Conservation (phyloP, 108 stramenopile species). For the Bacterosira constricta region DNA sequence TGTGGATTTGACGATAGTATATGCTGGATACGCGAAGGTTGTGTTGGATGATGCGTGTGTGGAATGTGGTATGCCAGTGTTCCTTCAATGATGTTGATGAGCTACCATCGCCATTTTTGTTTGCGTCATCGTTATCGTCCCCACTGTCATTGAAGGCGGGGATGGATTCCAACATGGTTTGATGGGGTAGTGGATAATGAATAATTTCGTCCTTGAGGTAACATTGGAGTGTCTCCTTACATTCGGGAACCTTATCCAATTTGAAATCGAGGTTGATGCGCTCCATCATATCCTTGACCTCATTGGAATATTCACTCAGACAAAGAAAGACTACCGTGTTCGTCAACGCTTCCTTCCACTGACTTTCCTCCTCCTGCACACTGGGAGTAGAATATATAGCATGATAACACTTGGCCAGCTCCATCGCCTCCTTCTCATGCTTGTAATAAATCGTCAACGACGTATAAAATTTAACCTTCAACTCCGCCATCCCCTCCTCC, state of each 20-base stretch:
- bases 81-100: slow-evolving; percentile 23
- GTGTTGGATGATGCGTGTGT: slow-evolving; percentile 95
- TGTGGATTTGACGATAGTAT: slow-evolving; percentile 93
- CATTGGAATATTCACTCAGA: slow-evolving; percentile 80
- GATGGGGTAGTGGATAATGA: slow-evolving; percentile 81
- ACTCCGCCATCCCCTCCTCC: slow-evolving; percentile 90
- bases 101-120: background rate
- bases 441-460: slow-evolving; percentile 91
- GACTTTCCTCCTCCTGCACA: slow-evolving; percentile 53
- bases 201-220: slow-evolving; percentile 93
- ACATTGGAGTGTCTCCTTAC: slow-evolving; percentile 58
- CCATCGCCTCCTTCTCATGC: slow-evolving; percentile 92
- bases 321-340: slow-evolving; percentile 89
- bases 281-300: slow-evolving; percentile 94
- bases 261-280: slow-evolving; percentile 72
- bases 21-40: slow-evolving; percentile 89
- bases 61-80: slow-evolving; percentile 82
- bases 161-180: slow-evolving; percentile 72
- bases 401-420: slow-evolving; percentile 91
- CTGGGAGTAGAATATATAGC: slow-evolving; percentile 82
- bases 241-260: slow-evolving; percentile 69
- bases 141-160: slow-evolving; percentile 61
- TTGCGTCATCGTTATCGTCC: slow-evolving; percentile 32
- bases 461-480: slow-evolving; percentile 90
- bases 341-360: slow-evolving; percentile 84